Evolutionary conservation across 805 yeast species (phyloP).

Genomic region (Peterozyma toletana): DNA sequence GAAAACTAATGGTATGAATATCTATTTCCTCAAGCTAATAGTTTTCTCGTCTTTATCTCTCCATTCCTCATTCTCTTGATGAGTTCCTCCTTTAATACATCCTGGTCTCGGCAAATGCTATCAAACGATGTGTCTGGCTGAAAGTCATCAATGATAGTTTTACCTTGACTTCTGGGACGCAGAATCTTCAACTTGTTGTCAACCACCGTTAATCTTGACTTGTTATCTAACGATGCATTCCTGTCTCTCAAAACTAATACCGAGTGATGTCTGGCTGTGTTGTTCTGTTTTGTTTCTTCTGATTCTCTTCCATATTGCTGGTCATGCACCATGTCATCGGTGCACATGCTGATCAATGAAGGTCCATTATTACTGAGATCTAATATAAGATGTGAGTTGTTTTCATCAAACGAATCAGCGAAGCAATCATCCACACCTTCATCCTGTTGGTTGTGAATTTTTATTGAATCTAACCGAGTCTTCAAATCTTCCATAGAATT

Average conservation of each 20-base stretch:
- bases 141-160: background rate
- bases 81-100: slow-evolving; percentile 1
- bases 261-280: too few relatives aligned
- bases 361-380: background rate
- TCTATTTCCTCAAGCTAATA: too few relatives aligned
- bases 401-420: background rate
- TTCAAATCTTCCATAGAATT: slow-evolving; percentile 3
- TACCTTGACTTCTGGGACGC: too few relatives aligned
- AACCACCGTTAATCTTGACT: slow-evolving; percentile 1
- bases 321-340: background rate
- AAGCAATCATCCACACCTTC: background rate
- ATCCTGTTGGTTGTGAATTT: background rate
- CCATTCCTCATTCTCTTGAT: slow-evolving; percentile 7
- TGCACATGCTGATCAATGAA: background rate
- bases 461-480: slow-evolving; percentile 1
- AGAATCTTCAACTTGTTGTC: slow-evolving; percentile 3
- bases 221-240: too few relatives aligned
- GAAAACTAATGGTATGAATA: too few relatives aligned
- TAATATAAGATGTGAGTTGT: background rate
- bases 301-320: background rate
- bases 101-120: background rate
- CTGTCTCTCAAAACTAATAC: too few relatives aligned
- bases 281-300: too few relatives aligned
- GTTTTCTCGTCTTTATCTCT: background rate
- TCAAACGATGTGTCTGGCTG: slow-evolving; percentile 1